These are phyloP conservation scores for Calonectria pteridis DNA, from an alignment of 2,329 filamentous ascomycete genomes.

Conservation along the genomic window DNA sequence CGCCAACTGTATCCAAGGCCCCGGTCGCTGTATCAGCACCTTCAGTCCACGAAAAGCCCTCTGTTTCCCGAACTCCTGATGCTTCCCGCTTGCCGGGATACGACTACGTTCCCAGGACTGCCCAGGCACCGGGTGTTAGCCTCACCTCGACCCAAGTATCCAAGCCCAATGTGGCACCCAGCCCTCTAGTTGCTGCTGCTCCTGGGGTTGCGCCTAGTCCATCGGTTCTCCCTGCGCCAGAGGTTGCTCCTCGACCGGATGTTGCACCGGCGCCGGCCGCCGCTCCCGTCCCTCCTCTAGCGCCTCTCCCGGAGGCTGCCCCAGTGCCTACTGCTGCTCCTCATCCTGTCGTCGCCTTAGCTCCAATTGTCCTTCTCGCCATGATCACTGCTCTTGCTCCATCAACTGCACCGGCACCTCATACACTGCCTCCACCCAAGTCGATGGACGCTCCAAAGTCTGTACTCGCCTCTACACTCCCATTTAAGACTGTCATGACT, in stretches of 20 bases:
- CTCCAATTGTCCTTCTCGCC: slow-evolving; percentile 25
- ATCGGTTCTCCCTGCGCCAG: slow-evolving; percentile 12
- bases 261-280: slow-evolving; percentile 14
- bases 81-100: slow-evolving; percentile 7
- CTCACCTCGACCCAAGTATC: background rate
- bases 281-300: slow-evolving; percentile 12
- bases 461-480: slow-evolving; percentile 19
- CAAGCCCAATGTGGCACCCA: background rate
- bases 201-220: slow-evolving; percentile 21
- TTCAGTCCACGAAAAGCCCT: slow-evolving; percentile 1
- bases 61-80: slow-evolving; percentile 17
- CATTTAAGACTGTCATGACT: background rate
- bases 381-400: slow-evolving; percentile 24
- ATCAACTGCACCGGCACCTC: slow-evolving; percentile 8
- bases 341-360: slow-evolving; percentile 26
- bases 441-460: slow-evolving; percentile 21
- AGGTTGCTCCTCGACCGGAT: slow-evolving; percentile 15
- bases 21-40: background rate
- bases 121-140: slow-evolving; percentile 6
- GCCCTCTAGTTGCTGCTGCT: background rate
- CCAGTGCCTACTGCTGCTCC: slow-evolving; percentile 20
- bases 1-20: background rate
- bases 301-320: slow-evolving; percentile 25
- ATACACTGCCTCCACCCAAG: slow-evolving; percentile 11
- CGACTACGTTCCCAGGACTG: slow-evolving; percentile 9